Conservation (phyloP, 2,329 filamentous ascomycete genomes). For the Pseudophaeomoniella oleicola region DNA sequence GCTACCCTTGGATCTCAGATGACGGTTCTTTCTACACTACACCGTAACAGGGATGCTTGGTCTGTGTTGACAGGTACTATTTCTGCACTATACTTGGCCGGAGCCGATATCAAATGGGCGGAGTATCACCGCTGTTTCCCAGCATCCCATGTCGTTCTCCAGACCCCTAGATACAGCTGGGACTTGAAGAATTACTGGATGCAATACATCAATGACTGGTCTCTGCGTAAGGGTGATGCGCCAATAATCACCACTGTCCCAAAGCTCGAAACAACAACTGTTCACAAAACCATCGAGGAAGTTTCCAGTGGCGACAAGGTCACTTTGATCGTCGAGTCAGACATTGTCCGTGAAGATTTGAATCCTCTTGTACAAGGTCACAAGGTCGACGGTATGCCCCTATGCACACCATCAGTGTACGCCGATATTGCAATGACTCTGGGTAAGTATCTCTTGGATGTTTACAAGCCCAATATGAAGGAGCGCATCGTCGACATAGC, state of each 20-base stretch:
- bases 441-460: slow-evolving; percentile 15
- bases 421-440: slow-evolving; percentile 14
- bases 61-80: slow-evolving; percentile 36
- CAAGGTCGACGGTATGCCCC: slow-evolving; percentile 11
- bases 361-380: slow-evolving; percentile 11
- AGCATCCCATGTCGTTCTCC: not conserved
- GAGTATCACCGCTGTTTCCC: slow-evolving; percentile 39
- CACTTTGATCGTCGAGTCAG: slow-evolving; percentile 8
- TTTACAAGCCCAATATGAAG: slow-evolving; percentile 19
- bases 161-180: slow-evolving; percentile 6
- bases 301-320: not conserved
- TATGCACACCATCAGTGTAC: slow-evolving; percentile 13
- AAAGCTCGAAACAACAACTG: slow-evolving; percentile 5
- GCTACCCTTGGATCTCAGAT: slow-evolving; percentile 32
- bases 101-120: slow-evolving; percentile 53
- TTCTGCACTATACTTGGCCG: slow-evolving; percentile 44
- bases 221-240: slow-evolving; percentile 16
- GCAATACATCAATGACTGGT: slow-evolving; percentile 21
- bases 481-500: slow-evolving; percentile 19
- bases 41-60: slow-evolving; percentile 41
- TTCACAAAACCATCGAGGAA: slow-evolving; percentile 8
- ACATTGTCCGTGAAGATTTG: slow-evolving; percentile 9
- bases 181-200: slow-evolving; percentile 11
- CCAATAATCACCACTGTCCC: not conserved
- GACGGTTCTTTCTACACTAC: not conserved